Conservation (phyloP, 2,329 filamentous ascomycete genomes). For the Sporothrix pseudoabietina region DNA sequence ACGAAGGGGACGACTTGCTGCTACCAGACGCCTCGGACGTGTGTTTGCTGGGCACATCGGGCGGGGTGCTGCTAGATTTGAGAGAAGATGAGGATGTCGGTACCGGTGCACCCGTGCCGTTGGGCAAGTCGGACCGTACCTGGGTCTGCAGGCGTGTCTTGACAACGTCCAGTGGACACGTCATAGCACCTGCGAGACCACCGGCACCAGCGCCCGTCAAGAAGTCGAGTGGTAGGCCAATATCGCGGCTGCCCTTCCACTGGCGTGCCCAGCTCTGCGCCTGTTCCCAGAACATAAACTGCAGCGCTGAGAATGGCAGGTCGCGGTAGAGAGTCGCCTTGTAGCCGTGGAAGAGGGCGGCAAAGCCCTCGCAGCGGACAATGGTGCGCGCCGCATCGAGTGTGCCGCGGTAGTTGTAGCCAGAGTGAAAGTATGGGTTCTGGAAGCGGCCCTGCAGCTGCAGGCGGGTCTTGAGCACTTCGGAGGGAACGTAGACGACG, state of each 20-base stretch:
- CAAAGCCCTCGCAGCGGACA: constrained; percentile 75
- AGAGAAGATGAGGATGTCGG: constrained; percentile 19
- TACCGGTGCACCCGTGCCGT: not conserved
- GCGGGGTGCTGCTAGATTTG: constrained; percentile 26
- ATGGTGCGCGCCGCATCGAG: constrained; percentile 85
- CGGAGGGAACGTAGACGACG: constrained; percentile 91
- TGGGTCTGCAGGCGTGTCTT: constrained; percentile 97
- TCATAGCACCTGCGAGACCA: constrained; percentile 89
- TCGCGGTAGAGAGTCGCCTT: constrained; percentile 94
- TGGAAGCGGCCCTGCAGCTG: constrained; percentile 94
- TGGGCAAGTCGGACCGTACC: constrained; percentile 52
- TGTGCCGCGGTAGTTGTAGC: constrained; percentile 93
- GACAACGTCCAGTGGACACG: constrained; percentile 94
- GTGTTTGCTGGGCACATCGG: constrained; percentile 31
- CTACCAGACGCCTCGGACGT: constrained; percentile 31
- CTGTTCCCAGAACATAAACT: constrained; percentile 98
- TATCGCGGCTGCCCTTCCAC: constrained; percentile 78
- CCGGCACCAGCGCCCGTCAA: constrained; percentile 87
- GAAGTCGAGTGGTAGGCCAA: constrained; percentile 82
- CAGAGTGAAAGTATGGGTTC: constrained; percentile 89
- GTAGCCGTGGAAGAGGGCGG: constrained; percentile 93
- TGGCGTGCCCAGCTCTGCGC: constrained; percentile 78
- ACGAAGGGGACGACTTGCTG: constrained; percentile 22
- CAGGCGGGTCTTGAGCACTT: constrained; percentile 95
- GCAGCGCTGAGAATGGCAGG: constrained; percentile 90